These are phyloP conservation scores for Xylaria sp. DNA, from an alignment of 2,329 filamentous ascomycete genomes.

Conservation along the genomic window DNA sequence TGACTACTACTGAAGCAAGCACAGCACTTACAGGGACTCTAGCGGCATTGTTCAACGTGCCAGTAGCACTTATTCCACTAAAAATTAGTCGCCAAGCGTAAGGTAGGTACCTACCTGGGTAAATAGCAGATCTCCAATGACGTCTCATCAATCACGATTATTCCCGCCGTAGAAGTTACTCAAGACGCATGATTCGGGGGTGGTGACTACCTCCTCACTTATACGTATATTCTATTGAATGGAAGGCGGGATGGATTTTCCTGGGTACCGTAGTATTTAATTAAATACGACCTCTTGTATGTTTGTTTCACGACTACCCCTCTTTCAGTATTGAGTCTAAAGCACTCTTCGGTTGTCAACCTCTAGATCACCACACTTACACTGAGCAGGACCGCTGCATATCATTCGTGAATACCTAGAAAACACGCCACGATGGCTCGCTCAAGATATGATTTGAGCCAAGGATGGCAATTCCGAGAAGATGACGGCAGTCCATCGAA, in stretches of 20 bases:
- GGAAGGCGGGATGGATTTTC: not conserved
- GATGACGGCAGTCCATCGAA: conserved; percentile 7
- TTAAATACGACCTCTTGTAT: not conserved
- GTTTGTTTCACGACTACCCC: conserved; percentile 25
- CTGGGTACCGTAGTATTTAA: no score
- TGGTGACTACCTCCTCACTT: not conserved
- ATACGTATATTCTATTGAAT: not conserved
- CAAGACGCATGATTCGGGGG: not conserved
- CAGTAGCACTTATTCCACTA: not conserved
- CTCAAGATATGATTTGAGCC: conserved; percentile 22
- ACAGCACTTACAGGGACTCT: no score
- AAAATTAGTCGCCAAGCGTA: not conserved
- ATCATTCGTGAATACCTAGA: not conserved
- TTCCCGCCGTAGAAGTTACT: not conserved
- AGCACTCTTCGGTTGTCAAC: not conserved
- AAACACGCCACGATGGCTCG: conserved; percentile 20
- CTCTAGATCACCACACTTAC: not conserved
- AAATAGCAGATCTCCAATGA: not conserved
- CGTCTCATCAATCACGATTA: not conserved
- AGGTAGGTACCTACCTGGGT: no score
- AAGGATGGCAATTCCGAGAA: conserved; percentile 36
- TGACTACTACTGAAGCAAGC: no score
- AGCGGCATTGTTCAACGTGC: not conserved
- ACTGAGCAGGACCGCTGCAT: not conserved
- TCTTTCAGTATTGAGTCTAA: conserved; percentile 6